Base-by-base conservation (phyloP, 2,329 filamentous ascomycete species). In the Onygenales sp. region DNA sequence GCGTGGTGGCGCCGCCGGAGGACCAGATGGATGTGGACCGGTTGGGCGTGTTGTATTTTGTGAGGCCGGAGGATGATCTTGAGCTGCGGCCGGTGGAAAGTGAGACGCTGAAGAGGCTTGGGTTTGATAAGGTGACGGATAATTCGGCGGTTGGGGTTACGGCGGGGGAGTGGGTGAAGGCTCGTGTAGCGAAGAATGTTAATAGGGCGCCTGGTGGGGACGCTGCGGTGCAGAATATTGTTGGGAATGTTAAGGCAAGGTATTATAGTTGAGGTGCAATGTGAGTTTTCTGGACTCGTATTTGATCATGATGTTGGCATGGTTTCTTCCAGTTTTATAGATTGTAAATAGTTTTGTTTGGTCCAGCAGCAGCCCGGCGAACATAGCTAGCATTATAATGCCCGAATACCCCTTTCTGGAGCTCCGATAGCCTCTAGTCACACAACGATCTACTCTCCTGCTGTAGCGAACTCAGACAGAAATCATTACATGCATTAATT, bases 151-250 rank as follows among this genome's bases (percentile, higher is more conserved):
- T 57, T 43, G 56, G 55, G 3, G 53, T 61, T 39, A 54, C 55
- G 32, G 56, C 60, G 38, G 50, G 55, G 21, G 56, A 60, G 42
- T 60, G 60, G 60, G 57, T 60, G 32, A 60, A 59, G 47, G 57
- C 60, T 42, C 52, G 60, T 43, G 60, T 61, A 2, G 52, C 54
- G 11, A 58, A 59, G 56, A 27, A 94, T 81, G 68, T 94, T 14
- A 50, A 39, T 41, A 14, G 31, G 36, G 14, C 35, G 7, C 47
- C 47, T 35, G 32, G 33, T 13, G 32, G 36, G 17, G 47, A 38
- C 1, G n/a, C 36, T 5, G 17, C 32, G 36, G 47, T 27, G 47
- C 32, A 50, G 47, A 38, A 14, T 14, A 38, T 50, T 10, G 14
- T 50, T 14, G 47, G 47, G 36, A 50, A 50, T 50, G 36, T 32